Percentiles rank a stretch among this genome's conserved stretches.
These are phyloP conservation scores for Trapa incisa DNA, from an alignment of 345 rosid genomes.

Conservation along the genomic window DNA sequence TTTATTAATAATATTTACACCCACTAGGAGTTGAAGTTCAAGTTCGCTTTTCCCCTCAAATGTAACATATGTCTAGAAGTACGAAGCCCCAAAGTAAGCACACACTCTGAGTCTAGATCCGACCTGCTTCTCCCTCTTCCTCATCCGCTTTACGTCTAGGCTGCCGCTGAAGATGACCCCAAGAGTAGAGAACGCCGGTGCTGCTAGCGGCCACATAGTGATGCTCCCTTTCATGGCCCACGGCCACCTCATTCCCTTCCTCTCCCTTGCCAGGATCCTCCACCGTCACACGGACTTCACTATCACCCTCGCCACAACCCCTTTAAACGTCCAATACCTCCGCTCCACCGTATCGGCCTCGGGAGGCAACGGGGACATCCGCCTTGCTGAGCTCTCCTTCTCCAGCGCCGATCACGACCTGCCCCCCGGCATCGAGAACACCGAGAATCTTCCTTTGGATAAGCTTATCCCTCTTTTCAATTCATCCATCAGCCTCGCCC, in stretches of 20 bases:
- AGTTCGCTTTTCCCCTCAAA: no score
- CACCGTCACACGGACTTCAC: neutral
- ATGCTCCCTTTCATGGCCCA: slow-evolving; percentile 18
- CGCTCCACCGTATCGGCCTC: slow-evolving; percentile 1
- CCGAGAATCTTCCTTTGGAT: slow-evolving; percentile 8
- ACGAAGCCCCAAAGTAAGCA: no score
- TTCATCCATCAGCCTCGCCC: neutral
- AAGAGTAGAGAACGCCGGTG: no score
- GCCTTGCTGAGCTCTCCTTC: slow-evolving; percentile 3
- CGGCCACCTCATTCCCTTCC: slow-evolving; percentile 19
- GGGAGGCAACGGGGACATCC: neutral
- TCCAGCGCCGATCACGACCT: slow-evolving; percentile 3
- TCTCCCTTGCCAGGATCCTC: slow-evolving; percentile 5
- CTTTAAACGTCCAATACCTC: slow-evolving; percentile 6
- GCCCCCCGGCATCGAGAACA: slow-evolving; percentile 6
- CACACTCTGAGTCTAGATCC: no score
- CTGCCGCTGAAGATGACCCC: no score
- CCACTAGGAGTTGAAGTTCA: no score
- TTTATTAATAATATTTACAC: no score
- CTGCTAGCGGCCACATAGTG: slow-evolving; percentile 1
- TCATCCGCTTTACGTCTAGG: no score
- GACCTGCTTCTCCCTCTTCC: no score
- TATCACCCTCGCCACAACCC: slow-evolving; percentile 8
- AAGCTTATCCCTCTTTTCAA: neutral
- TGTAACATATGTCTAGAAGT: no score